Percentiles rank a stretch among this genome's conserved stretches.
phyloP scores from a whole-genome alignment of 768 basidiomycete species.

The Rhizopogon roseolus region DNA sequence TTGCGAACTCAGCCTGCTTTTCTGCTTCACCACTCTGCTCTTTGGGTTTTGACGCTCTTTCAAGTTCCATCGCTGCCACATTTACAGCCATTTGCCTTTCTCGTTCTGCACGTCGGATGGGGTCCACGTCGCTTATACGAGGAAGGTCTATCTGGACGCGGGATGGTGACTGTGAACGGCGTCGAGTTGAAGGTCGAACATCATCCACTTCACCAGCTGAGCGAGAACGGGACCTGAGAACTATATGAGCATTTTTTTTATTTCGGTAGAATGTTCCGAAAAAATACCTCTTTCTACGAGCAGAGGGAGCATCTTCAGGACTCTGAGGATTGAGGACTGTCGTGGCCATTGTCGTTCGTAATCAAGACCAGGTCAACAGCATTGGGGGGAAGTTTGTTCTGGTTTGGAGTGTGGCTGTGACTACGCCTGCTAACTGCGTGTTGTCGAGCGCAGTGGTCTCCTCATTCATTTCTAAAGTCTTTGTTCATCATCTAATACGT shows the following conservation, averaged over 20 bases:
- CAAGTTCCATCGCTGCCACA: constrained; percentile 64
- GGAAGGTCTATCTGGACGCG: constrained; percentile 35
- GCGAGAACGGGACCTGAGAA: constrained; percentile 43
- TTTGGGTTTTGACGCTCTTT: constrained; percentile 50
- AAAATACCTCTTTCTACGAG: constrained; percentile 42
- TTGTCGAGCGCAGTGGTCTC: constrained; percentile 5
- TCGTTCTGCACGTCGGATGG: constrained; percentile 67
- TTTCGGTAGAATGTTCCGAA: not conserved
- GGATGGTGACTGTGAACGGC: constrained; percentile 31
- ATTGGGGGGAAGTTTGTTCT: constrained; percentile 1
- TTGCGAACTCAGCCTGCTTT: constrained; percentile 84
- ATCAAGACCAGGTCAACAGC: not conserved
- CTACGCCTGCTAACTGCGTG: constrained; percentile 14
- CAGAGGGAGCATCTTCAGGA: constrained; percentile 30
- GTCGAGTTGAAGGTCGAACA: constrained; percentile 37
- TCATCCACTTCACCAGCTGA: constrained; percentile 30
- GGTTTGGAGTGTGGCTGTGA: constrained; percentile 22
- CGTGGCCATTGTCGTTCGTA: constrained; percentile 34
- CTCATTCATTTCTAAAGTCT: constrained; percentile 7
- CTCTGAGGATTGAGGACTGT: constrained; percentile 25
- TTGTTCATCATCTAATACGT: constrained; percentile 3
- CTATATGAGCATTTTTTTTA: not conserved
- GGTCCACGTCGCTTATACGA: constrained; percentile 69
- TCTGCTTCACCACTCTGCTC: constrained; percentile 47
- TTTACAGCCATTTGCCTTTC: constrained; percentile 76